These are phyloP conservation scores for Aegilops tauschii DNA, from an alignment of 176 grass and related monocot genomes.

Conservation along the genomic window DNA sequence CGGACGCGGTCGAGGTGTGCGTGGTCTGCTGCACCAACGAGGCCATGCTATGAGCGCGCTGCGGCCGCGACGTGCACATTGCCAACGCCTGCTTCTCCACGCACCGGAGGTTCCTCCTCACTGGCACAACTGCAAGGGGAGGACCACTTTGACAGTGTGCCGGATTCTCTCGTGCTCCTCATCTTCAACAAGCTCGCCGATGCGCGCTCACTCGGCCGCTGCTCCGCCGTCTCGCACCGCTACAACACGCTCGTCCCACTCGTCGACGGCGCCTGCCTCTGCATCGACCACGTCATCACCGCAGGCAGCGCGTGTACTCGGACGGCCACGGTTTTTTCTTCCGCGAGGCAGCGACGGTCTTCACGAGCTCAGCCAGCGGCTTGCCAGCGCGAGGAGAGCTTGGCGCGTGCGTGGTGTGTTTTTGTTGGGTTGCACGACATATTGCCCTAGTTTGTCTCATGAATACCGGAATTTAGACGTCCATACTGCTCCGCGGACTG, in stretches of 20 bases:
- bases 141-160: slow-evolving; percentile 62
- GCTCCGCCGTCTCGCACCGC: slow-evolving; percentile 51
- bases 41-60: slow-evolving; percentile 76
- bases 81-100: slow-evolving; percentile 68
- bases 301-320: neutral
- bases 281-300: slow-evolving; percentile 61
- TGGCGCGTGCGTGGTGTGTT: no score
- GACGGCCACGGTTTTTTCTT: no score
- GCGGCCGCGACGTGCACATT: slow-evolving; percentile 75
- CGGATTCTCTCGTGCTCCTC: slow-evolving; percentile 42
- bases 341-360: no score
- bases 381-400: no score
- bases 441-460: no score
- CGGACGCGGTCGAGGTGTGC: slow-evolving; percentile 51
- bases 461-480: no score
- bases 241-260: slow-evolving; percentile 70
- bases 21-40: slow-evolving; percentile 94
- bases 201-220: slow-evolving; percentile 51
- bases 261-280: slow-evolving; percentile 55
- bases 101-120: slow-evolving; percentile 87
- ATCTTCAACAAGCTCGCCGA: slow-evolving; percentile 77
- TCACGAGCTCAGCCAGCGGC: no score
- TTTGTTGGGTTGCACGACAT: no score
- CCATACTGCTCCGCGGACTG: no score
- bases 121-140: slow-evolving; percentile 47